These are phyloP conservation scores for Coffea eugenioides DNA, from an alignment of 257 asterid species.

Conservation along the genomic window DNA sequence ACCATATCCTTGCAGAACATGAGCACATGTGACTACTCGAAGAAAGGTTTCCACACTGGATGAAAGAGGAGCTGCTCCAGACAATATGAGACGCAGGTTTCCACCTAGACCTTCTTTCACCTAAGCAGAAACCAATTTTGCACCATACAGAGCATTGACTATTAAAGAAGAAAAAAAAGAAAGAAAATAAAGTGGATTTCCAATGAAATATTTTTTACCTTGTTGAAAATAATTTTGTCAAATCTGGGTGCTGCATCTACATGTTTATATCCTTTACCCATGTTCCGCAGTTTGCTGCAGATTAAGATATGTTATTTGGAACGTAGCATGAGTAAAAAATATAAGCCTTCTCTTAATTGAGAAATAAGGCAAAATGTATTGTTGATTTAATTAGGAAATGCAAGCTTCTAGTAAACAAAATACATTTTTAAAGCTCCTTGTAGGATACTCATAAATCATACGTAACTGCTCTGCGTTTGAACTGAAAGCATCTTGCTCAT, in stretches of 20 bases:
- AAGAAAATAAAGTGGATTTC: slow-evolving; percentile 2
- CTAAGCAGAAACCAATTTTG: slow-evolving; percentile 25
- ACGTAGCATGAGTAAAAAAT: neutral
- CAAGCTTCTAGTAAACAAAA: neutral
- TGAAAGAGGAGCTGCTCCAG: slow-evolving; percentile 90
- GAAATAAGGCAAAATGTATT: neutral
- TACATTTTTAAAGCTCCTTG: neutral
- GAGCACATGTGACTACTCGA: slow-evolving; percentile 80
- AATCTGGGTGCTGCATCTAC: slow-evolving; percentile 66
- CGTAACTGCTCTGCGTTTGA: neutral
- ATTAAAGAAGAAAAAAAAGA: neutral
- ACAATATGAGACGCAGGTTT: slow-evolving; percentile 68
- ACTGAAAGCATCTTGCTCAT: neutral
- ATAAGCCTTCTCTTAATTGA: neutral
- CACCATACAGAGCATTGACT: neutral
- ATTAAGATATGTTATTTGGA: slow-evolving; percentile 3
- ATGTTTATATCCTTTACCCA: slow-evolving; percentile 70
- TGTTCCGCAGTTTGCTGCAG: slow-evolving; percentile 67
- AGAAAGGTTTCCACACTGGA: slow-evolving; percentile 69
- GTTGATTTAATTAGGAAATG: neutral
- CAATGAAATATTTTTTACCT: slow-evolving; percentile 37
- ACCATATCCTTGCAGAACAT: slow-evolving; percentile 90
- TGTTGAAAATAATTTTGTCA: slow-evolving; percentile 68
- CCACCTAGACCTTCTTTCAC: slow-evolving; percentile 85
- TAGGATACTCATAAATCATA: neutral